Evolutionary conservation across 2,329 filamentous ascomycete species (phyloP), one percentile per base, ranked within the genome.

Genomic region (Exserohilum turcica): DNA sequence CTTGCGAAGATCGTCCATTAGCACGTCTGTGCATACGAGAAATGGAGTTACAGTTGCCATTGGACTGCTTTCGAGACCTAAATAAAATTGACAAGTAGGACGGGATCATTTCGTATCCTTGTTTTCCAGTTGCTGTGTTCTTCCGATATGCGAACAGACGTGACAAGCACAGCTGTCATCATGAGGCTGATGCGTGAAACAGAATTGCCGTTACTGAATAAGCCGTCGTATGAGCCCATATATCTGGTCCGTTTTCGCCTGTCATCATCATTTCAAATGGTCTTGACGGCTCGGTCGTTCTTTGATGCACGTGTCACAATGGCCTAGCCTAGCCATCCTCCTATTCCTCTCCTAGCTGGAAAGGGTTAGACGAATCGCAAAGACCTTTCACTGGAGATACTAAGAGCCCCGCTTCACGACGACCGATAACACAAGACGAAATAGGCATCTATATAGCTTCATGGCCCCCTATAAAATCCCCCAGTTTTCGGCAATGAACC

Each of bases 111-210:
- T 24, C 21, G 21, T 24, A 24, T 24, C 21, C 21, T 4, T 24
- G 7, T 24, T 7, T 24, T 4, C 21, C 21, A 7, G 21, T 4
- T 24, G 4, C 21, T 24, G n/a, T 24, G 21, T 24, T 24, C 21
- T 24, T 24, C 21, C 21, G 21, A 24, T 24, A 24, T 15, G 13
- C 15, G 15, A 16, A 28, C 21, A 33, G n/a, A 33, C 39, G 16
- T 19, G 46, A 28, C 37, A 42, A 36, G 37, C 37, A 35, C n/a
- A 36, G 28, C 50, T 46, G 46, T 39, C 9, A 31, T 24, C 27
- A 50, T 49, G 35, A n/a, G n/a, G 24, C 52, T 40, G 52, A 50
- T 13, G 39, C 46, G 47, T 35, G 10, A 36, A 29, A 29, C 27
- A 13, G 49, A 16, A 32, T 21, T 27, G 45, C 31, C 18, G 21